Base-by-base conservation (phyloP, 805 yeast genomes). In the Candida suzukii region DNA sequence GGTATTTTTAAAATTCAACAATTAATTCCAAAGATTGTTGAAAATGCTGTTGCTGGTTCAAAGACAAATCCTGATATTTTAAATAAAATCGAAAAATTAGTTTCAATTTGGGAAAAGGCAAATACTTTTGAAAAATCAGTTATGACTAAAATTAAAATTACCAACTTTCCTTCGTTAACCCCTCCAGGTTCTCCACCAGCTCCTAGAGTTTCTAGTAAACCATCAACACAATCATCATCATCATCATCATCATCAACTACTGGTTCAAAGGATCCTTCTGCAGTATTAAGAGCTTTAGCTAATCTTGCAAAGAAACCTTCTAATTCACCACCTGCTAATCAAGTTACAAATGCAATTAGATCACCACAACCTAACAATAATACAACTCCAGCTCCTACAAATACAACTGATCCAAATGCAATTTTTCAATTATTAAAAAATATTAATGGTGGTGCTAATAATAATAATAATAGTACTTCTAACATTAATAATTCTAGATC, bases 31-130 rank as follows among this genome's bases (percentile, higher is more conserved):
- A 70, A 73, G 35, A 60, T 86, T 42, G 61, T 87, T 46, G 78
- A 76, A 47, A 81, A 80, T 51, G 78, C 87, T 25, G 62, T 81
- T 48, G 68, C 73, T 33, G 76, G 72, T 45, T 68, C 77, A 46
- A 64, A 71, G 33, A 59, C 57, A 44, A 60, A 49, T 45, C 70
- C 65, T 41, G 84, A 71, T 56, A 84, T 69, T 62, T 75, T 62
- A 57, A 88, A 78, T 44, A 93, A 90, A 61, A 76, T 88, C 51
- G 69, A 80, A 53, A 91, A 88, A 63, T 71, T 93, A 51, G 74
- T 93, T 49, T 95, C 87, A 48, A 90, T 93, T 53, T 93, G 99
- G 99, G 86, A 79, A 50, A 79, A 86, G 48, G 83, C 88, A 29
- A 78, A 77, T 34, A 83, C 96, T 14, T 91, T 93, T 64, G 69